Evolutionary conservation across 2,329 filamentous ascomycete genomes (phyloP).

Genomic region (Colletotrichum graminicola): DNA sequence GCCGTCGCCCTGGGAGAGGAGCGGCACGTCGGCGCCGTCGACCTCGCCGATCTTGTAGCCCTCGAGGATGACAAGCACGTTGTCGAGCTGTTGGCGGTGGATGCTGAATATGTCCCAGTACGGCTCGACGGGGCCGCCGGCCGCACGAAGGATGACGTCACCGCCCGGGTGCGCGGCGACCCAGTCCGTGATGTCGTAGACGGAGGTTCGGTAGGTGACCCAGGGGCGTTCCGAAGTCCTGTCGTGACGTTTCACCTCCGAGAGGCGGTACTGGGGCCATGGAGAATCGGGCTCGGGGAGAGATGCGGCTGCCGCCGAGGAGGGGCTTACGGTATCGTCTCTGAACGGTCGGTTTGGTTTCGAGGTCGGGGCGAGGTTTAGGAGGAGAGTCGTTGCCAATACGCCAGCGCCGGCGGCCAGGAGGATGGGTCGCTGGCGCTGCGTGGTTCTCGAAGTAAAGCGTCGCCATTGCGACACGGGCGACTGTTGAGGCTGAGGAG

Average conservation of each 20-base stretch:
- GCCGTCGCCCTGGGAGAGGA: slow-evolving; percentile 48
- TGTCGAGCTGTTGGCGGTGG: slow-evolving; percentile 59
- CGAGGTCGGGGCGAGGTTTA: background rate
- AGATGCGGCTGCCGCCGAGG: background rate
- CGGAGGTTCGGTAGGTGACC: slow-evolving; percentile 59
- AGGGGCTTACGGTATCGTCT: background rate
- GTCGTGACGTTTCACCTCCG: slow-evolving; percentile 52
- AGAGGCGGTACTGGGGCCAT: slow-evolving; percentile 46
- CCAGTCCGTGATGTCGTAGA: slow-evolving; percentile 67
- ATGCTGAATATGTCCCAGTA: slow-evolving; percentile 67
- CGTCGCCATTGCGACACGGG: background rate
- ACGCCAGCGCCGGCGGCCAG: slow-evolving; percentile 3
- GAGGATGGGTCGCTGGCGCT: background rate
- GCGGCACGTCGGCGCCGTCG: slow-evolving; percentile 46
- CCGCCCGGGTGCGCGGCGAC: slow-evolving; percentile 62
- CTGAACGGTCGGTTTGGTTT: background rate
- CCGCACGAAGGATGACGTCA: slow-evolving; percentile 63
- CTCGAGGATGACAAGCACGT: slow-evolving; percentile 61
- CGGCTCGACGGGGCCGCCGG: slow-evolving; percentile 61
- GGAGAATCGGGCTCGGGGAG: background rate
- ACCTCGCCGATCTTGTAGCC: slow-evolving; percentile 61
- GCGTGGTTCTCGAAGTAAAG: background rate
- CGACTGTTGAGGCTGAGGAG: background rate
- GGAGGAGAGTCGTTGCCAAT: background rate
- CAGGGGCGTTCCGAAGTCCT: slow-evolving; percentile 57